phyloP scores from a whole-genome alignment of 768 basidiomycete genomes.

The Ramaria rubella region DNA sequence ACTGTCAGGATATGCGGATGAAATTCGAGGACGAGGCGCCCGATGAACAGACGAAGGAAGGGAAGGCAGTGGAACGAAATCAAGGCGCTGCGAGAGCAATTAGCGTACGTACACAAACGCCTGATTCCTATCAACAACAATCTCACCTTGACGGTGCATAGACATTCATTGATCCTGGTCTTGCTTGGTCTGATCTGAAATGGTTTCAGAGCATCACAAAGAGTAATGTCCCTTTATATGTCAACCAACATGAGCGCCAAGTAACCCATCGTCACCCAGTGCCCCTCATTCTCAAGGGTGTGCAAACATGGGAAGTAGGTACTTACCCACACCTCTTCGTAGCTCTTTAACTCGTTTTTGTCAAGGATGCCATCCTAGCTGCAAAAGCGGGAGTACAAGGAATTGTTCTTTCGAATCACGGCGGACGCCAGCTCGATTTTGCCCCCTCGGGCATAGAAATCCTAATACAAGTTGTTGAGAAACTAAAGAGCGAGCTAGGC shows the following conservation, averaged over 20 bases:
- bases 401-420: conserved; percentile 54
- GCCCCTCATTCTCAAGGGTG: conserved; percentile 60
- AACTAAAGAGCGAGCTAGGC: conserved; percentile 28
- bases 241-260: neutral
- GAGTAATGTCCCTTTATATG: conserved; percentile 23
- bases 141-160: too few relatives aligned
- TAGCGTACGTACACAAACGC: conserved; percentile 44
- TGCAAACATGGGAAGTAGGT: conserved; percentile 51
- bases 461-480: conserved; percentile 33
- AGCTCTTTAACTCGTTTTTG: neutral
- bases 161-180: conserved; percentile 91
- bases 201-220: conserved; percentile 59
- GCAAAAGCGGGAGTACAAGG: conserved; percentile 40
- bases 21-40: conserved; percentile 82
- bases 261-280: conserved; percentile 28
- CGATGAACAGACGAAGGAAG: conserved; percentile 39
- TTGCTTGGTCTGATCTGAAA: conserved; percentile 78
- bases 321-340: too few relatives aligned
- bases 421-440: conserved; percentile 51
- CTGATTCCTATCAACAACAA: too few relatives aligned
- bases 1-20: conserved; percentile 82
- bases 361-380: conserved; percentile 44
- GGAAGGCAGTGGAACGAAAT: conserved; percentile 60
- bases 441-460: conserved; percentile 37
- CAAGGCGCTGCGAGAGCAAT: conserved; percentile 95